Percentiles rank a stretch among this genome's conserved stretches.
These are phyloP conservation scores for Chrysosporium keratinophilum DNA, from an alignment of 2,329 filamentous ascomycete genomes.

Conservation along the genomic window DNA sequence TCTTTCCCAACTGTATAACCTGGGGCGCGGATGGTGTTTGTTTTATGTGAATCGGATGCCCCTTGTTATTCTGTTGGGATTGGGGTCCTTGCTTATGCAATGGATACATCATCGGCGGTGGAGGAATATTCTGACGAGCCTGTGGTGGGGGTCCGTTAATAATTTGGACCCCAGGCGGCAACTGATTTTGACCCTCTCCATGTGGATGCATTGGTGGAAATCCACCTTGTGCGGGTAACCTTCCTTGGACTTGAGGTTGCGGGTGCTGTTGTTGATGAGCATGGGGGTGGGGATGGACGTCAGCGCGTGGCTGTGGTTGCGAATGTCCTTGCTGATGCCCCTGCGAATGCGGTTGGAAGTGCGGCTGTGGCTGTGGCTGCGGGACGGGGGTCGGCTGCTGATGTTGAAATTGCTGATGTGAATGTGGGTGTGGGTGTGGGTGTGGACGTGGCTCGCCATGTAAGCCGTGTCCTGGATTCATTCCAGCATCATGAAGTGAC, in stretches of 20 bases:
- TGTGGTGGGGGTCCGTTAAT: conserved; percentile 3
- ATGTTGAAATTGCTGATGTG: not conserved
- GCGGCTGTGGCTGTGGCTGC: conserved; percentile 3
- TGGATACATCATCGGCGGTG: not conserved
- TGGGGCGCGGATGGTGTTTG: conserved; percentile 7
- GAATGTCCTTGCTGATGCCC: conserved; percentile 5
- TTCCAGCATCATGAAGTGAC: not conserved
- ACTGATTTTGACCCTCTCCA: not conserved
- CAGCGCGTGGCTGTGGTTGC: not conserved
- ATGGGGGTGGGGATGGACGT: not conserved
- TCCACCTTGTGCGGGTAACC: not conserved
- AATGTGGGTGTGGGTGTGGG: conserved; percentile 1
- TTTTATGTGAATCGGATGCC: conserved; percentile 1
- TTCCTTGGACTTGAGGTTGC: not conserved
- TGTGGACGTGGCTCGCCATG: not conserved
- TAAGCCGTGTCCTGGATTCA: not conserved
- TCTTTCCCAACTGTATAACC: conserved; percentile 14
- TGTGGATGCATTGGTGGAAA: not conserved
- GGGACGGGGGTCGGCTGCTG: not conserved
- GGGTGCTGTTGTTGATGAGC: not conserved
- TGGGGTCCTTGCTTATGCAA: not conserved
- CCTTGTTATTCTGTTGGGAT: not conserved
- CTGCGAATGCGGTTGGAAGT: not conserved
- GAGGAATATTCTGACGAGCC: not conserved
- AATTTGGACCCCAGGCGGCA: conserved; percentile 5